Evolutionary conservation across 345 rosid species (phyloP).

Genomic region (Clausena lansium): DNA sequence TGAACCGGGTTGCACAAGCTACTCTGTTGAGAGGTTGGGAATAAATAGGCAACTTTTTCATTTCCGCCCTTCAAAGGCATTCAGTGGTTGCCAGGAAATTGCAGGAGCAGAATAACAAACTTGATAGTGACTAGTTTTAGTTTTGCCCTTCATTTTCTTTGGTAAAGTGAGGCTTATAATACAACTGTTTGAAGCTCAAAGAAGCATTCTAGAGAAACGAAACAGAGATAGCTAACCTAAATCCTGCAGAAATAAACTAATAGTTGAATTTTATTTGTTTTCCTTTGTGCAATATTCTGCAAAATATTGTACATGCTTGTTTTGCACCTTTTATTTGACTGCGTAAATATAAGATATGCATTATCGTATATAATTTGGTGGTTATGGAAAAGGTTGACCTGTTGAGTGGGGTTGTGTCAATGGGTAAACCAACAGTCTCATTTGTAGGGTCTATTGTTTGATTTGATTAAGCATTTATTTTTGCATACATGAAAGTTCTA

Average conservation of each 20-base stretch:
- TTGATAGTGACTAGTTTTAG: background rate
- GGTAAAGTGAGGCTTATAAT: background rate
- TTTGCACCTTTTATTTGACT: background rate
- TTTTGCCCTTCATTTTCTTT: background rate
- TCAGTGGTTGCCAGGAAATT: background rate
- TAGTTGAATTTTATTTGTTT: background rate
- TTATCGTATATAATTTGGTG: background rate
- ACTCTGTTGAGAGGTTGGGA: constrained; percentile 48
- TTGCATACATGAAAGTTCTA: too few species aligned
- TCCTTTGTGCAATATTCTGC: background rate
- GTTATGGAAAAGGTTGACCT: background rate
- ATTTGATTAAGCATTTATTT: too few species aligned
- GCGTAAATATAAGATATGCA: background rate
- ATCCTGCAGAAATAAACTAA: background rate
- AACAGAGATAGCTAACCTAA: background rate
- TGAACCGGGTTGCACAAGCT: constrained; percentile 44
- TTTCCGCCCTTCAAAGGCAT: background rate
- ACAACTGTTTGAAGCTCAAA: background rate
- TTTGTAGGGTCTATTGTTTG: too few species aligned
- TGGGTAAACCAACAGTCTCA: too few species aligned
- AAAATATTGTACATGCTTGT: background rate
- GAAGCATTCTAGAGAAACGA: background rate
- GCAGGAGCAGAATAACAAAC: background rate
- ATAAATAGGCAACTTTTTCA: constrained; percentile 18
- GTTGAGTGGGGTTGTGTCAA: too few species aligned